Conservation (phyloP, 768 basidiomycete species). For the Favolaschia claudopus region DNA sequence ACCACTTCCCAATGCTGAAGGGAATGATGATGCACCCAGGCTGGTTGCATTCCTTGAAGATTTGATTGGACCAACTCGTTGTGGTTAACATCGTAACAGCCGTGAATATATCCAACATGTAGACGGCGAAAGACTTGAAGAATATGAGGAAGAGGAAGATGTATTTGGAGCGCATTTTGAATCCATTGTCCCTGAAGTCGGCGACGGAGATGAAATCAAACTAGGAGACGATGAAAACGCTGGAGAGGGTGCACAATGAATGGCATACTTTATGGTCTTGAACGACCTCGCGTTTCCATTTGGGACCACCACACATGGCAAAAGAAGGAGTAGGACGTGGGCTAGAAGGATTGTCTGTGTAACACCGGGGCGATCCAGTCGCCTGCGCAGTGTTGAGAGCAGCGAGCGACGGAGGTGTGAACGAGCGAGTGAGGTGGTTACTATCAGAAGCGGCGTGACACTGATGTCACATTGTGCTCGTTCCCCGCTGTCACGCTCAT, state of each 20-base stretch:
- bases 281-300: slow-evolving; percentile 97
- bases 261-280: slow-evolving; percentile 92
- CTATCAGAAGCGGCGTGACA: no score
- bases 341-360: slow-evolving; percentile 30
- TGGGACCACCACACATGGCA: slow-evolving; percentile 74
- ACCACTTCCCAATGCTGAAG: slow-evolving; percentile 91
- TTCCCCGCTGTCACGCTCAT: no score
- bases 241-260: neutral
- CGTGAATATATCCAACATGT: slow-evolving; percentile 97
- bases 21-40: slow-evolving; percentile 85
- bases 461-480: no score
- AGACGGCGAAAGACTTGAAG: slow-evolving; percentile 95
- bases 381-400: slow-evolving; percentile 40
- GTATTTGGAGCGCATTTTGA: slow-evolving; percentile 86
- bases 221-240: slow-evolving; percentile 47
- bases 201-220: slow-evolving; percentile 96
- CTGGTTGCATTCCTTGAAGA: slow-evolving; percentile 76
- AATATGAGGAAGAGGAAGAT: slow-evolving; percentile 92
- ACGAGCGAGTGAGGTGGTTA: slow-evolving; percentile 28
- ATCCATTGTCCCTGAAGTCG: slow-evolving; percentile 91
- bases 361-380: slow-evolving; percentile 60
- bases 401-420: slow-evolving; percentile 30
- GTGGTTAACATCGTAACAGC: slow-evolving; percentile 96
- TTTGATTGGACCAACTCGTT: slow-evolving; percentile 88
- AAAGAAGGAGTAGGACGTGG: slow-evolving; percentile 33